Percentiles rank a stretch among this genome's conserved stretches.
Conservation (phyloP, 257 asterid species). For the Echites panduratus region DNA sequence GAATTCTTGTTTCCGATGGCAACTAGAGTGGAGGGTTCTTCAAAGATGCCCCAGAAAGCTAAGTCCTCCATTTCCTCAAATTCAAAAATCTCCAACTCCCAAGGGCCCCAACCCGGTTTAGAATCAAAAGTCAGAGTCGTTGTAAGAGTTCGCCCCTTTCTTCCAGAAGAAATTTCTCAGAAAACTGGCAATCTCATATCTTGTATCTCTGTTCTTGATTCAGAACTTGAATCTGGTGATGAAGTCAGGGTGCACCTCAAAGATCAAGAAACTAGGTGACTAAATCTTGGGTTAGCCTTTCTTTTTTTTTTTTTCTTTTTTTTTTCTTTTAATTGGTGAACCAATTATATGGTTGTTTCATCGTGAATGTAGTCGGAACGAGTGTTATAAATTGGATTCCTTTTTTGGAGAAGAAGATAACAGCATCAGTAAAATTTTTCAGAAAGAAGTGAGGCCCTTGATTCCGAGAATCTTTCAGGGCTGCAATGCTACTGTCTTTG, state of each 20-base stretch:
- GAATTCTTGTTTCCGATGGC: conserved; percentile 6
- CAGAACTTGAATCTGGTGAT: conserved; percentile 28
- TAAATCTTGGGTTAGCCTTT: background rate
- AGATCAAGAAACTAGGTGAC: conserved; percentile 69
- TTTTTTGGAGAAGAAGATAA: conserved; percentile 60
- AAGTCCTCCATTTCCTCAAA: conserved; percentile 35
- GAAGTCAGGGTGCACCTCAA: conserved; percentile 67
- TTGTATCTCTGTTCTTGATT: conserved; percentile 44
- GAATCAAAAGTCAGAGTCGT: conserved; percentile 64
- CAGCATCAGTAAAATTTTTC: conserved; percentile 53
- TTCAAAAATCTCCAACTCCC: conserved; percentile 10
- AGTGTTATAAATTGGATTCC: conserved; percentile 70
- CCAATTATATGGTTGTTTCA: background rate
- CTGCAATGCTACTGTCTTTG: conserved; percentile 69
- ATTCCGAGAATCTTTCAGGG: conserved; percentile 73
- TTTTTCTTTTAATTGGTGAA: background rate
- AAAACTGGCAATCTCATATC: conserved; percentile 36
- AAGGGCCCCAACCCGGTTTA: conserved; percentile 20
- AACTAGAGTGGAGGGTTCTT: conserved; percentile 19
- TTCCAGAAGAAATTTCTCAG: conserved; percentile 43
- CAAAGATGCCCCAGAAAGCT: conserved; percentile 17
- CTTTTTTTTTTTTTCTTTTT: background rate
- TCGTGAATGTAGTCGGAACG: conserved; percentile 56
- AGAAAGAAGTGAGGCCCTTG: conserved; percentile 70
- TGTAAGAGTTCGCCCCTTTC: conserved; percentile 73